Evolutionary conservation across 2,329 filamentous ascomycete genomes (phyloP), one percentile per base, ranked within the genome.

Genomic region (Aureobasidium melanogenum): DNA sequence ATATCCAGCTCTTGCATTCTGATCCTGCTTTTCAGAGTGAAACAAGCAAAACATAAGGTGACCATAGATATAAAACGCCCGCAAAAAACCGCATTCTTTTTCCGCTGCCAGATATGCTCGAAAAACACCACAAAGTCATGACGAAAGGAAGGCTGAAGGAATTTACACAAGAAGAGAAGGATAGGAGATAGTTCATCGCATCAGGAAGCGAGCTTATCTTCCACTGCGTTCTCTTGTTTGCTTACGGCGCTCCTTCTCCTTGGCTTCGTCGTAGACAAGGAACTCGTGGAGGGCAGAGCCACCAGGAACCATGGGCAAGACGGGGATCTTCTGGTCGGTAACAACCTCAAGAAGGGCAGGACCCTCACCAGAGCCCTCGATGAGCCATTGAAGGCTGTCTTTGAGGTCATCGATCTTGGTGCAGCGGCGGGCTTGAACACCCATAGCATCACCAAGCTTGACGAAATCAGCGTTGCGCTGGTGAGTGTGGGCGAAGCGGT

Each of bases 381-480:
- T 88, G 72, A 97, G 82, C 91, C 94, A 97, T 76, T 88, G 85
- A 65, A 99, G 80, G 69, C 84, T 86, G 50, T 88, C 88, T 62
- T 86, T 82, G 6, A 95, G 82, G 63, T 96, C 91, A 4, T 86
- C 86, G 0, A 91, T 86, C 74, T 89, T 89, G 60, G 81, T 77
- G 63, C 88, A 85, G 64, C 88, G 82, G 60, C 88, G 81, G 62
- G 86, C 85, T 73, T 91, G 87, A 15, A 97, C 83, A 64, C 87
- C 86, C 93, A 97, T 97, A 24, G 93, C 87, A 66, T 97, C 89
- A 36, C 90, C 85, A 50, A 97, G 81, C 79, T 94, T 96, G 76
- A 93, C 89, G 73, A 97, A 97, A 73, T 97, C 86, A n/a, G 93
- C 91, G 76, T 97, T 97, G 72, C 84, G 82, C 78, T 96, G 92